Conservation (phyloP, 2,329 filamentous ascomycete genomes). For the Beauveria sp. region DNA sequence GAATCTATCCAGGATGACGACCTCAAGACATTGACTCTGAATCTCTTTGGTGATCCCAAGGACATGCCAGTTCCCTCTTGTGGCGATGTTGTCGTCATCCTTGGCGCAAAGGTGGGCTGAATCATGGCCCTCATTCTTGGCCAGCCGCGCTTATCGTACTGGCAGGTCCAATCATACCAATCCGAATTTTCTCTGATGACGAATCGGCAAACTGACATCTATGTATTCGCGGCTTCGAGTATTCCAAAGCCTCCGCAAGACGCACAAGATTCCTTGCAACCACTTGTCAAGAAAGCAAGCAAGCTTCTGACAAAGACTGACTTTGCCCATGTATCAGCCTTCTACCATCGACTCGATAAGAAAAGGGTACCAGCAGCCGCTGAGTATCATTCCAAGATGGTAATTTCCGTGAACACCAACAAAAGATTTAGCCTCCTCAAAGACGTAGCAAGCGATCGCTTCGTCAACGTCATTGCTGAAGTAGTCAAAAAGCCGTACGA, state of each 20-base stretch:
- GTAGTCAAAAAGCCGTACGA: slow-evolving; percentile 50
- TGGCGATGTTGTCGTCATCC: slow-evolving; percentile 36
- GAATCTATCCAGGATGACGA: slow-evolving; percentile 38
- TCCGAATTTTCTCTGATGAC: slow-evolving; percentile 35
- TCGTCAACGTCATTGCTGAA: slow-evolving; percentile 64
- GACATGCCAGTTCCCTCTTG: slow-evolving; percentile 40
- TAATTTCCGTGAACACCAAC: slow-evolving; percentile 34
- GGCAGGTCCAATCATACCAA: slow-evolving; percentile 34
- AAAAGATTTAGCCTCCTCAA: slow-evolving; percentile 59
- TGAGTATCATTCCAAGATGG: slow-evolving; percentile 33
- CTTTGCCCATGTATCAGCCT: slow-evolving; percentile 37
- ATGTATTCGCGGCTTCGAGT: slow-evolving; percentile 18
- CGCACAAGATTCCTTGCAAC: slow-evolving; percentile 25
- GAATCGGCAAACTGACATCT: slow-evolving; percentile 28
- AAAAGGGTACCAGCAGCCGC: slow-evolving; percentile 31
- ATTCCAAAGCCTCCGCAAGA: slow-evolving; percentile 33
- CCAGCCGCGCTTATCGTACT: neutral
- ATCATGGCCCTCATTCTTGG: neutral
- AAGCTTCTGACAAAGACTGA: slow-evolving; percentile 22
- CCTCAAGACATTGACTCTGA: slow-evolving; percentile 36
- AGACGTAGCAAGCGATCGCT: slow-evolving; percentile 48
- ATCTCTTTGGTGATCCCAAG: slow-evolving; percentile 50
- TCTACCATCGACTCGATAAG: slow-evolving; percentile 40
- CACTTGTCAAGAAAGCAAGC: slow-evolving; percentile 14
- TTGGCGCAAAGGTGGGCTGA: slow-evolving; percentile 41